Percentiles rank a stretch among this genome's conserved stretches.
phyloP scores from a whole-genome alignment of 2,329 filamentous ascomycete species.

The Eutypella sp. region DNA sequence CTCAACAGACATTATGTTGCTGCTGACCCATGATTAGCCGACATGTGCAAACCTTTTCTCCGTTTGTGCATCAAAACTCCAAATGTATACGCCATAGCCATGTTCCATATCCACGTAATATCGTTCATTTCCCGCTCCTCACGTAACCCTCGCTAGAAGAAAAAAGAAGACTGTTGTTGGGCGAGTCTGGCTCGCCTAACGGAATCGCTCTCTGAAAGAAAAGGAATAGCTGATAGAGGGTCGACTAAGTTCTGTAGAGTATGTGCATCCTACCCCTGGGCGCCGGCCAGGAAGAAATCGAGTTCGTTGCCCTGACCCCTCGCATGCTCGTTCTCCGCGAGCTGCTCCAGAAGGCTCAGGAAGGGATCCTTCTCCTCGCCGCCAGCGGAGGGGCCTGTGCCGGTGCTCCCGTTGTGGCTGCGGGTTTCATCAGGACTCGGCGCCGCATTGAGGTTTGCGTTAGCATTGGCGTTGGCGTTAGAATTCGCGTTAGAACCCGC shows the following conservation, averaged over 20 bases:
- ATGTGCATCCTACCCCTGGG: slow-evolving; percentile 20
- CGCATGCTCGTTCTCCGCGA: slow-evolving; percentile 73
- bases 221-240: neutral
- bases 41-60: too few relatives aligned
- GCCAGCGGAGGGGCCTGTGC: slow-evolving; percentile 38
- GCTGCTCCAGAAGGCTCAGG: slow-evolving; percentile 70
- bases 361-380: slow-evolving; percentile 76
- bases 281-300: slow-evolving; percentile 63
- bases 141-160: too few relatives aligned
- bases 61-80: too few relatives aligned
- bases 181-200: too few relatives aligned
- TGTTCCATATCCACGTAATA: too few relatives aligned
- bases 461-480: slow-evolving; percentile 17
- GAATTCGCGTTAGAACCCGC: neutral
- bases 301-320: slow-evolving; percentile 67
- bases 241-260: too few relatives aligned
- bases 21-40: too few relatives aligned
- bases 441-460: slow-evolving; percentile 32
- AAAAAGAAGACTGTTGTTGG: too few relatives aligned
- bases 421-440: slow-evolving; percentile 42
- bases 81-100: too few relatives aligned
- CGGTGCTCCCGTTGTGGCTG: slow-evolving; percentile 47
- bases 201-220: neutral
- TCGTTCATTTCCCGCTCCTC: too few relatives aligned
- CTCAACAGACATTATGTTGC: too few relatives aligned